Percentiles rank a stretch among this genome's conserved stretches.
These are phyloP conservation scores for Claviceps fusiformis DNA, from an alignment of 2,329 filamentous ascomycete species.

Conservation along the genomic window DNA sequence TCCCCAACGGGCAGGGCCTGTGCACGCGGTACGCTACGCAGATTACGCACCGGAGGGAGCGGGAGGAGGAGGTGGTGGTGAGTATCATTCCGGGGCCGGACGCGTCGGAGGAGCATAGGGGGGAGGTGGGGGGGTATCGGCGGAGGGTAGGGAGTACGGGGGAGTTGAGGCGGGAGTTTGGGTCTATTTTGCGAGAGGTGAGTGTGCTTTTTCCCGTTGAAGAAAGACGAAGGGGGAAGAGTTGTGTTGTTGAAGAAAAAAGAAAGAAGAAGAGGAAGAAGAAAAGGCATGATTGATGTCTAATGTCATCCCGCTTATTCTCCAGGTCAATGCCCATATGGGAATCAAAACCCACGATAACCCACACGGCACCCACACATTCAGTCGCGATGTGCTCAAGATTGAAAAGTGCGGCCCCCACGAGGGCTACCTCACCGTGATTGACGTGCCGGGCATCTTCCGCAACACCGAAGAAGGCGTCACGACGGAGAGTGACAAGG, in stretches of 20 bases:
- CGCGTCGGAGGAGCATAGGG: constrained; percentile 5
- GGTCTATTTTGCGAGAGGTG: constrained; percentile 26
- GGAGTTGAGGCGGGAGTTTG: constrained; percentile 12
- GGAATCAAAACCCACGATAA: constrained; percentile 21
- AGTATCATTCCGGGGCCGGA: constrained; percentile 22
- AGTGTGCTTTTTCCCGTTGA: constrained; percentile 4
- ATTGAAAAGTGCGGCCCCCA: constrained; percentile 30
- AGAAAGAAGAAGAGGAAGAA: not conserved
- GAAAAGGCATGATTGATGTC: not conserved
- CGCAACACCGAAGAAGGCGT: constrained; percentile 18
- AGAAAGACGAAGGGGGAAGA: too few relatives aligned
- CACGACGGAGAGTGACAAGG: constrained; percentile 31
- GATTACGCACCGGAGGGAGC: constrained; percentile 12
- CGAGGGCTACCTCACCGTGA: constrained; percentile 34
- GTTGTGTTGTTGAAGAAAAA: too few relatives aligned
- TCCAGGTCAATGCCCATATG: constrained; percentile 28
- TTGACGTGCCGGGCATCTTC: constrained; percentile 43
- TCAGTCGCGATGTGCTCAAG: constrained; percentile 31
- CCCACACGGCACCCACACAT: constrained; percentile 14
- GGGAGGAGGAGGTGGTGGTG: constrained; percentile 24
- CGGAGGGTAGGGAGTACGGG: not conserved
- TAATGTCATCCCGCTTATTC: too few relatives aligned
- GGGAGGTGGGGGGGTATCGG: not conserved
- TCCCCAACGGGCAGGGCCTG: constrained; percentile 29
- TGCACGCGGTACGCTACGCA: constrained; percentile 35